These are phyloP conservation scores for Erythrobasidium hasegawianum DNA, from an alignment of 1,284 basidiomycete genomes.

Conservation along the genomic window DNA sequence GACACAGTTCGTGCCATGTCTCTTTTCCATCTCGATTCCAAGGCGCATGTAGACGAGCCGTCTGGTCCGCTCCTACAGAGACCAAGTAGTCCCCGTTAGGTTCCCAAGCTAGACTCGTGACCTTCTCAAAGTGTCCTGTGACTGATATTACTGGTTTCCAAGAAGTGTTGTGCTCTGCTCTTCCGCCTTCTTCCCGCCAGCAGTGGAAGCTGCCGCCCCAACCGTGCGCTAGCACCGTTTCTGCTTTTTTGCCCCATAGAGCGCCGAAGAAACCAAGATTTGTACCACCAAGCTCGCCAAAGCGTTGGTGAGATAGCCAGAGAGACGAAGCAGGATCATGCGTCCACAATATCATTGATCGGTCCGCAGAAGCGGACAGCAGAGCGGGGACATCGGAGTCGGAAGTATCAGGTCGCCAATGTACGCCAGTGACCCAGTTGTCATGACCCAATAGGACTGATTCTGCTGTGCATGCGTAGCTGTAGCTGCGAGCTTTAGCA, in stretches of 20 bases:
- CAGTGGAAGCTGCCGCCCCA: conserved; percentile 89
- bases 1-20: conserved; percentile 78
- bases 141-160: conserved; percentile 77
- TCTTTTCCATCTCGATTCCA: conserved; percentile 41
- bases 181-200: conserved; percentile 55
- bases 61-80: conserved; percentile 76
- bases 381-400: conserved; percentile 55
- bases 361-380: conserved; percentile 84
- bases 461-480: conserved; percentile 57
- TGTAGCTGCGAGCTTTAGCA: no score
- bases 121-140: conserved; percentile 72
- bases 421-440: conserved; percentile 77
- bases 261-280: conserved; percentile 80
- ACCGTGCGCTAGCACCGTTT: conserved; percentile 72
- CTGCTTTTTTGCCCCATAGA: conserved; percentile 61
- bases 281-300: conserved; percentile 78
- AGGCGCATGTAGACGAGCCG: conserved; percentile 75
- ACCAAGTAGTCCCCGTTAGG: conserved; percentile 75
- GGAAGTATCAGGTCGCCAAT: conserved; percentile 62
- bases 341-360: conserved; percentile 87
- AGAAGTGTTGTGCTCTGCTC: conserved; percentile 29
- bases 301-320: conserved; percentile 83
- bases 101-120: conserved; percentile 78
- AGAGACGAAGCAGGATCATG: conserved; percentile 58
- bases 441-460: conserved; percentile 89